Conservation (phyloP, 441 rosid species). For the Melastoma candidum region DNA sequence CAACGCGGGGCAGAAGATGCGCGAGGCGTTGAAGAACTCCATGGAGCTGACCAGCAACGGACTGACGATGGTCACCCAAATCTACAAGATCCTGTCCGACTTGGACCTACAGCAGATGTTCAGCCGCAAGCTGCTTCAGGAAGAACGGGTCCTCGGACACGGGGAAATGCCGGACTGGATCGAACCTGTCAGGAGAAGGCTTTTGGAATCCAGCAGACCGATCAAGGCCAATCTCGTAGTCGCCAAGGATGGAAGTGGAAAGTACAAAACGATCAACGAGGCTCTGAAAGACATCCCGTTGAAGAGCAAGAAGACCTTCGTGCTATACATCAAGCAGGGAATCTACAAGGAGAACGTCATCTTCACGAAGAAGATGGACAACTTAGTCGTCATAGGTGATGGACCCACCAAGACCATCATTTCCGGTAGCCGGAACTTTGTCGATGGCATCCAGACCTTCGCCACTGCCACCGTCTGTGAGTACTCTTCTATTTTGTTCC, state of each 20-base stretch:
- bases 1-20: conserved; percentile 16
- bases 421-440: conserved; percentile 1
- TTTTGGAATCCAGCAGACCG: background rate
- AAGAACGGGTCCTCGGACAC: background rate
- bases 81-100: conserved; percentile 2
- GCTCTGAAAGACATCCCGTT: conserved; percentile 13
- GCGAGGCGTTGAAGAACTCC: conserved; percentile 11
- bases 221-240: conserved; percentile 12
- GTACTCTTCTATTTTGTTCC: background rate
- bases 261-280: conserved; percentile 12
- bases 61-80: conserved; percentile 14
- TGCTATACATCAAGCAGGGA: conserved; percentile 18
- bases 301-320: conserved; percentile 13
- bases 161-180: background rate
- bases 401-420: conserved; percentile 16
- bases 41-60: conserved; percentile 9
- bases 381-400: conserved; percentile 13
- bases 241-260: conserved; percentile 19
- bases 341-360: conserved; percentile 10
- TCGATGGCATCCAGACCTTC: conserved; percentile 7
- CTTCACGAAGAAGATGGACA: conserved; percentile 4
- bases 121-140: conserved; percentile 7
- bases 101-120: background rate
- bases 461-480: conserved; percentile 12
- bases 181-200: conserved; percentile 3